Percentiles rank a stretch among this genome's conserved stretches.
These are phyloP conservation scores for Willaertia magna DNA, from an alignment of 208 protist species.

Conservation along the genomic window DNA sequence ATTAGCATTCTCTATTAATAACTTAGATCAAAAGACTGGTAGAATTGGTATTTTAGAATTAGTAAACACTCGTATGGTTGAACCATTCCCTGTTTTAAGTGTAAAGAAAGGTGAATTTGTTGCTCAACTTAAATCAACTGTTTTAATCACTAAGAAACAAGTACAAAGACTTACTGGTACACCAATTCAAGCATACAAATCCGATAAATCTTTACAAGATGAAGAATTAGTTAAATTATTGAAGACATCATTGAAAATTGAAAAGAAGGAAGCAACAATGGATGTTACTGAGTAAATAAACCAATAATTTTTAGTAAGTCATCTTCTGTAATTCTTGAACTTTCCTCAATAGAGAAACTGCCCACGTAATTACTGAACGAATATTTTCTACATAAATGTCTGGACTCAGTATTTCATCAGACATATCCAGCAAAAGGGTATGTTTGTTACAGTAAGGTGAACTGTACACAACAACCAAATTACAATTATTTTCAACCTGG, in stretches of 20 bases:
- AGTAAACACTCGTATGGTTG: constrained; percentile 80
- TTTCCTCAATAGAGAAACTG: not conserved
- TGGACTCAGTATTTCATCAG: no score
- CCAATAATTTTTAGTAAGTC: not conserved
- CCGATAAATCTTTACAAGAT: not conserved
- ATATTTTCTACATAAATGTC: not conserved
- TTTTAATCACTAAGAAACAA: not conserved
- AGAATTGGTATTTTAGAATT: constrained; percentile 86
- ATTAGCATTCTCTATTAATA: constrained; percentile 84
- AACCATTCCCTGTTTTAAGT: constrained; percentile 90
- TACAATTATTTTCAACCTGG: not conserved
- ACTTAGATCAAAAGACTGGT: constrained; percentile 77
- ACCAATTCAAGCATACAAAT: not conserved
- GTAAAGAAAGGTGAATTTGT: constrained; percentile 54
- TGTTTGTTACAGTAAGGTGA: no score
- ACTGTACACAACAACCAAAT: not conserved
- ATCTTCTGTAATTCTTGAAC: not conserved
- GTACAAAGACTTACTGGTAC: not conserved
- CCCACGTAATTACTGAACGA: not conserved
- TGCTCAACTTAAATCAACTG: not conserved
- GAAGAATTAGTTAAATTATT: not conserved
- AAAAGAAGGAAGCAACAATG: not conserved
- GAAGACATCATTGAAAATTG: not conserved
- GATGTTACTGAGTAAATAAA: not conserved
- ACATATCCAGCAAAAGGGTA: no score